A percentile compares a stretch with the other conserved stretches of the same genome.
Conservation (phyloP, 2,329 filamentous ascomycete genomes). For the Niveomyces coronatus region DNA sequence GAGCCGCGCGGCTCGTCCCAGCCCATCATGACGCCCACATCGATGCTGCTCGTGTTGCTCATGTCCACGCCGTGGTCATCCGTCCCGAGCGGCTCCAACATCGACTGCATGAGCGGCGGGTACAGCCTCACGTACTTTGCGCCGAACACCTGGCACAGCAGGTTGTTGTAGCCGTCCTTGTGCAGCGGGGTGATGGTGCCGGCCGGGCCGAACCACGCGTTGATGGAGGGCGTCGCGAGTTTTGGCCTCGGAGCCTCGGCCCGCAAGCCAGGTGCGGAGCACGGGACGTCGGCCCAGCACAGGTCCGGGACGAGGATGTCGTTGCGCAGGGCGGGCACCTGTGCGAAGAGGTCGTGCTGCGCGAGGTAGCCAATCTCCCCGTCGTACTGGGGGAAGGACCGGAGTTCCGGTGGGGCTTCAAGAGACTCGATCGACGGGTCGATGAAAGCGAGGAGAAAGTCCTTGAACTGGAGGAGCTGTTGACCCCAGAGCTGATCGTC, state of each 20-base stretch:
- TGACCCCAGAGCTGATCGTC: conserved; percentile 81
- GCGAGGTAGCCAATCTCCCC: conserved; percentile 69
- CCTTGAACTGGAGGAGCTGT: conserved; percentile 61
- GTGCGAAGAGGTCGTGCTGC: conserved; percentile 77
- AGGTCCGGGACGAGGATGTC: conserved; percentile 79
- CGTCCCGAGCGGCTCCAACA: conserved; percentile 48
- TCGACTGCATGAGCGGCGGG: conserved; percentile 48
- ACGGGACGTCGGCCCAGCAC: conserved; percentile 63
- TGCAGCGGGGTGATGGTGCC: conserved; percentile 88
- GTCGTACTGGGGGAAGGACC: too few relatives aligned
- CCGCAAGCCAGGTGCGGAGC: conserved; percentile 30
- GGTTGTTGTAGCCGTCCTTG: conserved; percentile 88
- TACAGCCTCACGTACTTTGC: conserved; percentile 89
- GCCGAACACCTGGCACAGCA: conserved; percentile 81
- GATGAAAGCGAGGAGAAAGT: conserved; percentile 59
- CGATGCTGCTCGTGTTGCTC: conserved; percentile 77
- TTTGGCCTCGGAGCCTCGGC: conserved; percentile 25
- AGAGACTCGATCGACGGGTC: too few relatives aligned
- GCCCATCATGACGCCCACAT: conserved; percentile 60
- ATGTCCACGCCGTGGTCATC: conserved; percentile 70
- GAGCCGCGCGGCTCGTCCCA: conserved; percentile 34
- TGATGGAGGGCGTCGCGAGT: conserved; percentile 55
- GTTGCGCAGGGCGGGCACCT: conserved; percentile 64
- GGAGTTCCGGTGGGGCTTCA: too few relatives aligned
- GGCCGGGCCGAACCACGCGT: conserved; percentile 87